phyloP scores from a whole-genome alignment of 331 rosid genomes.

The Dryas integrifolia region DNA sequence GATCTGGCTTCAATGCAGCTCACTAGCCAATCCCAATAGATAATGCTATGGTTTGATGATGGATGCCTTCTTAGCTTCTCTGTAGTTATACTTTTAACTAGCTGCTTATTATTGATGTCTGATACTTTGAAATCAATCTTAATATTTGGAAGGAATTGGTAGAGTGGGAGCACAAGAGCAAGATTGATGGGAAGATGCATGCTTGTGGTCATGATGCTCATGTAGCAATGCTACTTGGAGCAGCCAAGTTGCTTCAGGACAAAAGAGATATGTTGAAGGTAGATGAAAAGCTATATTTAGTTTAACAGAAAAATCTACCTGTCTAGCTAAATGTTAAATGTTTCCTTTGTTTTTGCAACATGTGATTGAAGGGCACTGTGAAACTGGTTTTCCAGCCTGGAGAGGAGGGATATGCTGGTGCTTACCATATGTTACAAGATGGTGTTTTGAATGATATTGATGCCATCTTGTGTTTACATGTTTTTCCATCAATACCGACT shows the following conservation, averaged over 20 bases:
- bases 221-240: slow-evolving; percentile 50
- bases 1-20: too few relatives aligned
- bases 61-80: not conserved
- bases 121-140: not conserved
- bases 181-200: slow-evolving; percentile 45
- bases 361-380: slow-evolving; percentile 37
- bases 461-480: slow-evolving; percentile 41
- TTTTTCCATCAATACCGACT: slow-evolving; percentile 30
- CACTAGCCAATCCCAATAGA: too few relatives aligned
- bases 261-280: slow-evolving; percentile 32
- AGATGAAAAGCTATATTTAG: not conserved
- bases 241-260: slow-evolving; percentile 43
- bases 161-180: slow-evolving; percentile 48
- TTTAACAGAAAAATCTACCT: not conserved
- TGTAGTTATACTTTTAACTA: slow-evolving; percentile 8
- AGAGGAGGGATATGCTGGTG: slow-evolving; percentile 41
- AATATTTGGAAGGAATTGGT: slow-evolving; percentile 36
- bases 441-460: slow-evolving; percentile 29
- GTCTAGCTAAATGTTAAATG: not conserved
- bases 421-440: slow-evolving; percentile 41
- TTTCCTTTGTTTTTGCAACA: not conserved
- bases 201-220: slow-evolving; percentile 53
- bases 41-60: too few relatives aligned
- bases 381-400: slow-evolving; percentile 45
- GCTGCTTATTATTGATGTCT: not conserved